Percentiles rank a stretch among this genome's conserved stretches.
Conservation (phyloP, 2,329 filamentous ascomycete genomes). For the Sporothrix phasma region DNA sequence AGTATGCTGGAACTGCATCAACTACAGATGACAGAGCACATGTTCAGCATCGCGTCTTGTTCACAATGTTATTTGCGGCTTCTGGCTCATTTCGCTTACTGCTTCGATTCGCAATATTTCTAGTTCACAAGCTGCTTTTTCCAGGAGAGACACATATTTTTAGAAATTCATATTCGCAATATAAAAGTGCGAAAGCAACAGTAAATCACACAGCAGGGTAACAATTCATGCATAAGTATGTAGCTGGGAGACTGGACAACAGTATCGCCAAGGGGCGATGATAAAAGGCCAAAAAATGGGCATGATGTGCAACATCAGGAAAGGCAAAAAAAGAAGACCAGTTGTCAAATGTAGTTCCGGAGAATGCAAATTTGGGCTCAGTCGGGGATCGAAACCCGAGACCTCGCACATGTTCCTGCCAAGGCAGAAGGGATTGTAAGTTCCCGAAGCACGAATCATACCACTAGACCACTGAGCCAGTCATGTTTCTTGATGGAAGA, state of each 20-base stretch:
- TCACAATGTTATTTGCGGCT: too few relatives aligned
- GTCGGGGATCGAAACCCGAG: conserved; percentile 21
- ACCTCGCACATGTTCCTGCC: conserved; percentile 20
- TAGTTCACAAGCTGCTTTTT: too few relatives aligned
- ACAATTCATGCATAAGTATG: too few relatives aligned
- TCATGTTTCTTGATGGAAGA: background rate
- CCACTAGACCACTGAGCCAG: conserved; percentile 20
- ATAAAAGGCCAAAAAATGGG: background rate
- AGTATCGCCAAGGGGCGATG: background rate
- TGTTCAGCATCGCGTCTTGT: background rate
- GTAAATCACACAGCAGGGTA: too few relatives aligned
- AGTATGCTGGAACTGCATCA: background rate
- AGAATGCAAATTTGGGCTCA: conserved; percentile 16
- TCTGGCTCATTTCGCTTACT: too few relatives aligned
- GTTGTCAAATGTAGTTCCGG: background rate
- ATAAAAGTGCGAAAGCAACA: too few relatives aligned
- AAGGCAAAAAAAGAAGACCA: background rate
- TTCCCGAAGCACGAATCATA: conserved; percentile 21
- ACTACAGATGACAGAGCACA: too few relatives aligned
- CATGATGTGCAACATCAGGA: too few relatives aligned
- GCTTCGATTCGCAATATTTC: too few relatives aligned
- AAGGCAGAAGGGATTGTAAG: conserved; percentile 14
- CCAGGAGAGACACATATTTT: too few relatives aligned
- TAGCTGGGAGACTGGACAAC: background rate
- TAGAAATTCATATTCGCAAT: too few relatives aligned